Evolutionary conservation across 78 protist genomes (phyloP), one percentile per base, ranked within the genome.

Genomic region (Protostelium mycophagum): DNA sequence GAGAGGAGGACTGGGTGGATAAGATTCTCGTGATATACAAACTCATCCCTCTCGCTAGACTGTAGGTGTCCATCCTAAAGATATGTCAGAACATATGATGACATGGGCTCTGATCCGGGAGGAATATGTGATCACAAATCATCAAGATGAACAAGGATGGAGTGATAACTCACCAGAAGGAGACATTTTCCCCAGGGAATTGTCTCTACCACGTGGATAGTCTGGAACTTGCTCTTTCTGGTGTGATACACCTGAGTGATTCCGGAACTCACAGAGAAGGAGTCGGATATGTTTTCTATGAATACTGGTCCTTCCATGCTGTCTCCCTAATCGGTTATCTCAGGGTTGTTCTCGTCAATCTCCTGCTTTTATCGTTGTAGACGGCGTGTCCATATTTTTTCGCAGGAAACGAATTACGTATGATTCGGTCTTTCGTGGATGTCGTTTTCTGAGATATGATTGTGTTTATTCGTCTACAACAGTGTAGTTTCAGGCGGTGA

Each of bases 1-100:
- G 92, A 31, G 31, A 93, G 88, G 90, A 93, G 28, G n/a, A 88
- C 89, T 1, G 95, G 95, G 95, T 90, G 92, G 34, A 93, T 92
- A 23, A 93, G 63, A 1, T 36, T 0, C 87, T 93, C 95, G 29
- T 93, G 95, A 90, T 93, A 93, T 28, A 90, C 90, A 35, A 37
- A 63, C 92, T 93, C 95, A 83, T 93, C 95, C 34, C 31, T 0
- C 86, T 93, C 91, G 28, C 84, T 37, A 34, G 86, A 38, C 34
- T 90, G 92, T 31, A 90, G n/a, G 38, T 38, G 37, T 25, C 91
- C 92, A 91, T 90, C 92, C 73, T 51, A 51, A 51, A 5, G 16
- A 5, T 51, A n/a, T n/a, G n/a, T n/a, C n/a, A n/a, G n/a, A n/a
- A n/a, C n/a, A n/a, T n/a, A n/a, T n/a, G n/a, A n/a, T n/a, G n/a